These are phyloP conservation scores for Pseudisothecium myosuroides DNA, from an alignment of 225 moss, liverwort and hornwort species.

Conservation along the genomic window DNA sequence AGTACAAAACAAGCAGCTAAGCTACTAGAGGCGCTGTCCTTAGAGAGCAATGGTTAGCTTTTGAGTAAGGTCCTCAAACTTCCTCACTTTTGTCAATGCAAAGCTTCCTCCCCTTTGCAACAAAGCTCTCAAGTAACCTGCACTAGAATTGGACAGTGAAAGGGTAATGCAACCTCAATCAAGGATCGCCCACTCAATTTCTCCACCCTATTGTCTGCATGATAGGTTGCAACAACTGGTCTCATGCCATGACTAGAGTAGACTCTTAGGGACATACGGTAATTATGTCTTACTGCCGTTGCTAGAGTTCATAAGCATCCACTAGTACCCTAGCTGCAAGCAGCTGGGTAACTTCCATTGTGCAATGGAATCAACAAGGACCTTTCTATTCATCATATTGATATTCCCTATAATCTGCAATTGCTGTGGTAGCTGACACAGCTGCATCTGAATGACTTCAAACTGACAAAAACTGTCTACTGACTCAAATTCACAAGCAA, in stretches of 20 bases:
- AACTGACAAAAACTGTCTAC: neutral
- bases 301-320: neutral
- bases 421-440: neutral
- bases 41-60: neutral
- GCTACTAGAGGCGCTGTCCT: neutral
- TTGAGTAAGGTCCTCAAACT: neutral
- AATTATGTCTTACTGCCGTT: neutral
- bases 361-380: neutral
- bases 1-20: neutral
- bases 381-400: neutral
- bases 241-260: neutral
- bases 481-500: neutral
- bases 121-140: neutral
- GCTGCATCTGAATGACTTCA: neutral
- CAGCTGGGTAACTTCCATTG: neutral
- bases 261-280: neutral
- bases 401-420: neutral
- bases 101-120: neutral
- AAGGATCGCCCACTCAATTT: neutral
- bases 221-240: neutral
- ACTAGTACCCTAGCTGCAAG: neutral
- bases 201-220: neutral
- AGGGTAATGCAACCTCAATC: neutral
- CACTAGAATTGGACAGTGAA: neutral
- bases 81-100: neutral